phyloP scores from a whole-genome alignment of 1,284 basidiomycete species.

The Rugosomyces carneus region DNA sequence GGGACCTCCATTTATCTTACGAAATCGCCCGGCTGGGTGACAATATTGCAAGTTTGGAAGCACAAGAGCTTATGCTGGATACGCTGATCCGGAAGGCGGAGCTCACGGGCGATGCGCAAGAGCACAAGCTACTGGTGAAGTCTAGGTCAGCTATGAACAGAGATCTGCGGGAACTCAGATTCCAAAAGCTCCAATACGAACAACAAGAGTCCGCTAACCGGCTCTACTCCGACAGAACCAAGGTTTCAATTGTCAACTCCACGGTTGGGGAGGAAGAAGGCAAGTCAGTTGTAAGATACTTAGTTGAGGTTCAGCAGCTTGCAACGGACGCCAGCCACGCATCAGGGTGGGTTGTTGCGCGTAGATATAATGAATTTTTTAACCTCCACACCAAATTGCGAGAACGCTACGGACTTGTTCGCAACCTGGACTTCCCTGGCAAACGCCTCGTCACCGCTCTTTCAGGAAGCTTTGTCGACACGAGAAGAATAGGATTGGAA shows the following conservation, averaged over 20 bases:
- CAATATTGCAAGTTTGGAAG: slow-evolving; percentile 71
- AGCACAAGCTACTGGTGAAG: slow-evolving; percentile 75
- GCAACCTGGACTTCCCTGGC: slow-evolving; percentile 80
- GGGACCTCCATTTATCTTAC: slow-evolving; percentile 79
- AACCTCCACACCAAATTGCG: slow-evolving; percentile 81
- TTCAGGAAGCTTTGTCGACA: slow-evolving; percentile 81
- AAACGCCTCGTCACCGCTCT: slow-evolving; percentile 84
- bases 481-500: slow-evolving; percentile 73
- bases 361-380: slow-evolving; percentile 93
- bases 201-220: slow-evolving; percentile 85
- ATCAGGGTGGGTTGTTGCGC: slow-evolving; percentile 86
- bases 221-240: slow-evolving; percentile 74
- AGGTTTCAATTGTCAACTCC: slow-evolving; percentile 73
- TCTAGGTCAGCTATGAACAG: slow-evolving; percentile 78
- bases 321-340: slow-evolving; percentile 68
- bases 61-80: slow-evolving; percentile 80
- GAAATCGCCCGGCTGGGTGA: slow-evolving; percentile 74
- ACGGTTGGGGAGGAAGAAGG: slow-evolving; percentile 77
- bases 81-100: slow-evolving; percentile 91
- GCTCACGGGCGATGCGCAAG: slow-evolving; percentile 83
- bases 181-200: slow-evolving; percentile 89
- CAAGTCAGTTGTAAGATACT: slow-evolving; percentile 86
- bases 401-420: slow-evolving; percentile 64
- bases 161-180: slow-evolving; percentile 78
- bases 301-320: slow-evolving; percentile 88